Percentiles rank a stretch among this genome's conserved stretches.
Evolutionary conservation across 106 monocot genomes (phyloP).

Genomic region (Acanthochlamys bracteata): DNA sequence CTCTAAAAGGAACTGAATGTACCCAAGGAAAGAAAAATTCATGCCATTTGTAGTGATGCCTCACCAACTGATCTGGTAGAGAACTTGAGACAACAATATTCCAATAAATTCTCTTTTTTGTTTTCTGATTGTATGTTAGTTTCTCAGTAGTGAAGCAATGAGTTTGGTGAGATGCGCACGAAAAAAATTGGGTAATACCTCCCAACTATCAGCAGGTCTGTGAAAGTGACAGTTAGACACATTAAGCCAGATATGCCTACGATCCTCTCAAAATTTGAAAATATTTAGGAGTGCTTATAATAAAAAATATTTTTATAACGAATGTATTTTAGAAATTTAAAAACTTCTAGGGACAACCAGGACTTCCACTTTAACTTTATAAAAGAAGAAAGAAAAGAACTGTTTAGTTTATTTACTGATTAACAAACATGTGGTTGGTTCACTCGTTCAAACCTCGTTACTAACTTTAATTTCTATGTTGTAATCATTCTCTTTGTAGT

Average conservation of each 20-base stretch:
- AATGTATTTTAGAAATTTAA: too few species aligned
- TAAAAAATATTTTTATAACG: too few species aligned
- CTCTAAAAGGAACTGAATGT: constrained; percentile 12
- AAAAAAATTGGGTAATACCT: constrained; percentile 22
- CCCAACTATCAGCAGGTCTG: constrained; percentile 28
- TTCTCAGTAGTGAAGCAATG: constrained; percentile 48
- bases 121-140: constrained; percentile 20
- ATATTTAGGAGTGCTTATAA: too few species aligned
- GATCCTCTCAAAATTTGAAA: not conserved
- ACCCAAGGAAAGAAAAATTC: constrained; percentile 1
- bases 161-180: constrained; percentile 55
- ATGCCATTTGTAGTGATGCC: constrained; percentile 11
- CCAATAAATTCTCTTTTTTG: not conserved
- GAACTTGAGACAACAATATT: not conserved
- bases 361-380: too few species aligned
- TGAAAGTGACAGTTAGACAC: not conserved
- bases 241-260: not conserved
- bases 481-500: too few species aligned
- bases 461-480: too few species aligned
- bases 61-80: constrained; percentile 31
- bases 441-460: too few species aligned
- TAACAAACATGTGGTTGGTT: too few species aligned
- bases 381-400: too few species aligned
- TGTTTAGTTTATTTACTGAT: too few species aligned
- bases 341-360: too few species aligned